Evolutionary conservation across 2,329 filamentous ascomycete genomes (phyloP).

Genomic region (Fusarium pseudograminearum): DNA sequence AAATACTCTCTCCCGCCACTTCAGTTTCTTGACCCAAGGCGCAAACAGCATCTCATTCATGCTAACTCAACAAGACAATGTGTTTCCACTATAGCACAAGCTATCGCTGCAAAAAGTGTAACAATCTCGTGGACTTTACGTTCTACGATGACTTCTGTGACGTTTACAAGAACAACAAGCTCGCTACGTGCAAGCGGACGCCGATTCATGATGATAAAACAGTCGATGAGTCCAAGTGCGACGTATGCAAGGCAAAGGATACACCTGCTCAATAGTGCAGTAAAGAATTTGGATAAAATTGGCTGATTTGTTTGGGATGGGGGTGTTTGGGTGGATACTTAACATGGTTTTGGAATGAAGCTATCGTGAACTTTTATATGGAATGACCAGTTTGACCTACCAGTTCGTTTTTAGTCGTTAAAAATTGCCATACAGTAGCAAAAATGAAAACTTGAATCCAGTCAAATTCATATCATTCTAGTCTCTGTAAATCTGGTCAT

Average conservation of each 20-base stretch:
- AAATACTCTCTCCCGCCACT: too few relatives aligned
- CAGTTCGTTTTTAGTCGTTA: accelerated
- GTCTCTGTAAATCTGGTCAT: accelerated
- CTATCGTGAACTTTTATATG: background rate
- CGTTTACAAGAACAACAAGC: background rate
- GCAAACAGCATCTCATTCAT: too few relatives aligned
- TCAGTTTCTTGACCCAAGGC: too few relatives aligned
- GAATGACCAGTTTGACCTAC: accelerated
- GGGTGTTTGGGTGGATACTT: accelerated
- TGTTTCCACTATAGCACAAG: slow-evolving; percentile 8
- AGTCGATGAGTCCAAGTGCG: background rate
- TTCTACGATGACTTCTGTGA: background rate
- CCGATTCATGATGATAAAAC: background rate
- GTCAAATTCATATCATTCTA: background rate
- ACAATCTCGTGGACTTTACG: background rate
- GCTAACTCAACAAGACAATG: slow-evolving; percentile 6
- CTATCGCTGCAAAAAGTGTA: slow-evolving; percentile 5
- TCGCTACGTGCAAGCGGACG: background rate
- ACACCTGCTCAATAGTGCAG: background rate
- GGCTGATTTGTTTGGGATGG: accelerated
- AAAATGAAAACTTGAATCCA: background rate
- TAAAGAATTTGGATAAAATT: background rate
- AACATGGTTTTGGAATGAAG: background rate
- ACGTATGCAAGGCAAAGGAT: background rate
- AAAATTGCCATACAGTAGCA: background rate